A percentile compares a stretch with the other conserved stretches of the same genome.
phyloP scores from a whole-genome alignment of 1,284 basidiomycete genomes.

The Singerocomus inundabilis region DNA sequence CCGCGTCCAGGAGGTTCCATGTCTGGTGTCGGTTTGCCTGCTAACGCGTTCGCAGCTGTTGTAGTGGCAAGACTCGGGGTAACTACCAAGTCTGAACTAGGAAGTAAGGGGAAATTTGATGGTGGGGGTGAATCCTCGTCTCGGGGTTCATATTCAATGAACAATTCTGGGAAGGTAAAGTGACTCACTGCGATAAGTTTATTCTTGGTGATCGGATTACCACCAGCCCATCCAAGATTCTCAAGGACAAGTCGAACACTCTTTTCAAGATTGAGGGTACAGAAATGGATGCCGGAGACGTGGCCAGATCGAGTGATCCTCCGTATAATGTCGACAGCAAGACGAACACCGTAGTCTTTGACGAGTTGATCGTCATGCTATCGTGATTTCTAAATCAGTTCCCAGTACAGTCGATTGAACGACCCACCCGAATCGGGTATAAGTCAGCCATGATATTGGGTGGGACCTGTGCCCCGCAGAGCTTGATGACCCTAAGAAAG shows the following conservation, averaged over 20 bases:
- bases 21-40: slow-evolving; percentile 44
- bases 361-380: slow-evolving; percentile 89
- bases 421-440: slow-evolving; percentile 74
- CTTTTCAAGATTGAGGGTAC: slow-evolving; percentile 97
- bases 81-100: slow-evolving; percentile 47
- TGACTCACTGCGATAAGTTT: slow-evolving; percentile 63
- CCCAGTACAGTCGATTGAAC: slow-evolving; percentile 12
- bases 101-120: slow-evolving; percentile 22
- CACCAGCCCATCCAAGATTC: slow-evolving; percentile 65
- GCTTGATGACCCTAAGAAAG: slow-evolving; percentile 87
- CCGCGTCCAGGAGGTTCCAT: slow-evolving; percentile 60
- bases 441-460: slow-evolving; percentile 66
- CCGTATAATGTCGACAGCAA: slow-evolving; percentile 77
- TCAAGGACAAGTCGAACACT: slow-evolving; percentile 90
- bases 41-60: slow-evolving; percentile 58
- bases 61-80: slow-evolving; percentile 47
- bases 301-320: slow-evolving; percentile 50
- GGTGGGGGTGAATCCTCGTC: slow-evolving; percentile 41
- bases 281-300: slow-evolving; percentile 88
- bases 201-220: slow-evolving; percentile 47
- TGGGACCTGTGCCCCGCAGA: slow-evolving; percentile 85
- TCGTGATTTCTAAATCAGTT: slow-evolving; percentile 15
- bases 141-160: slow-evolving; percentile 6
- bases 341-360: slow-evolving; percentile 83
- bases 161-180: slow-evolving; percentile 9